Evolutionary conservation across 139 green algal genomes (phyloP).

Genomic region (Penium margaritaceum): DNA sequence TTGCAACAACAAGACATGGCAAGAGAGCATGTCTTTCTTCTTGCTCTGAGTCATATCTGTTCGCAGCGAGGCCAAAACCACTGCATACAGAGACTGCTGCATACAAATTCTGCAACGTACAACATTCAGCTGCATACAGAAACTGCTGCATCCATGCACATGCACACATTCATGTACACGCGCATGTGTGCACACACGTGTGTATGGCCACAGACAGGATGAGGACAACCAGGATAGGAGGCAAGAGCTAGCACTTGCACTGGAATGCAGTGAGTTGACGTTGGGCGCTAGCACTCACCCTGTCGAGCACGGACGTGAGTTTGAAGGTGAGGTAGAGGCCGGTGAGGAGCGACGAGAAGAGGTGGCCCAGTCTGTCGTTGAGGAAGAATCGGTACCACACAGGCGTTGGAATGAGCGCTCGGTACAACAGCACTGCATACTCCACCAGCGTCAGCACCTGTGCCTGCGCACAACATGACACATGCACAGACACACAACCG

Average conservation of each 20-base stretch:
- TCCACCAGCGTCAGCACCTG: slow-evolving; percentile 54
- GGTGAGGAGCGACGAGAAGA: slow-evolving; percentile 41
- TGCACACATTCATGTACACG: too few species aligned
- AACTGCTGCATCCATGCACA: too few species aligned
- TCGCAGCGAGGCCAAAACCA: too few species aligned
- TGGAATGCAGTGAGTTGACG: neutral
- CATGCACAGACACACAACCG: too few species aligned
- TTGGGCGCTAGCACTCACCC: slow-evolving; percentile 2
- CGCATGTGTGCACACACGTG: neutral
- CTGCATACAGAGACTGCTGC: neutral
- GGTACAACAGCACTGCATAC: slow-evolving; percentile 49
- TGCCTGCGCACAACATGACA: too few species aligned
- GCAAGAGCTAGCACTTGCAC: neutral
- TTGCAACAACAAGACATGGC: too few species aligned
- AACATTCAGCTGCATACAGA: too few species aligned
- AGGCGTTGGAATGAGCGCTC: slow-evolving; percentile 52
- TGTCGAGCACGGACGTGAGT: slow-evolving; percentile 37
- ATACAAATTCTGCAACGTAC: too few species aligned
- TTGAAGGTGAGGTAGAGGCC: slow-evolving; percentile 62
- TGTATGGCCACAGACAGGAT: neutral
- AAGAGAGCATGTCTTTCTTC: too few species aligned
- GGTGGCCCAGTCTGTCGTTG: slow-evolving; percentile 5
- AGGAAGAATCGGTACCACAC: slow-evolving; percentile 56
- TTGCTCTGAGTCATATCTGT: too few species aligned
- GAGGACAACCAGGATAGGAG: neutral